Evolutionary conservation across 2,329 filamentous ascomycete species (phyloP), one percentile per base, ranked within the genome.

Genomic region (Neonectria neomacrospora): DNA sequence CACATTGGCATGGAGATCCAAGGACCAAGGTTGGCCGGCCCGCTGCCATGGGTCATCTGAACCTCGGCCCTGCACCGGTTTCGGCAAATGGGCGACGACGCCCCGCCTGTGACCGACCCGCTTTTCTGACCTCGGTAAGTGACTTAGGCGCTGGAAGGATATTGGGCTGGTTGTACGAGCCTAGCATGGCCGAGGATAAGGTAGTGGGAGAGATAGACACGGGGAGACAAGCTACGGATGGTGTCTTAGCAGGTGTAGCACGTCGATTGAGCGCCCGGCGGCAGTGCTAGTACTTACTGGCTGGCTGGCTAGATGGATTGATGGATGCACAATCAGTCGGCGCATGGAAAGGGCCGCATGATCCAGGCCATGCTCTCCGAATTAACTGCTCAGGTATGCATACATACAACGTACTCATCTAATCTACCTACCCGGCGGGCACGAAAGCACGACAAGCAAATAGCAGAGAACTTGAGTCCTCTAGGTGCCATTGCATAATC

Each of bases 121-220:
- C 66, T 50, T 63, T 62, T 47, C 64, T 52, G 60, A 71, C 72
- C 72, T 74, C 72, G 72, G 72, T 68, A 74, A 74, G 66, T 67
- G 53, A 47, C 47, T 59, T 59, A 61, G 41, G 50, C 51, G 47
- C 42, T 56, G 61, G 50, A 41, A 37, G 52, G 47, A 26, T 50
- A 34, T 32, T 16, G 11, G 26, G 42, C 16, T 47, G 42, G 41
- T 47, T 47, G 22, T 22, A 47, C 26, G 14, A 48, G 45, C 26
- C n/a, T 32, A 50, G 47, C 28, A 18, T 30, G 47, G 28, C 41
- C 20, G 10, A 23, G 44, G 44, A 22, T 16, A 47, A 23, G 42
- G 22, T 22, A 10, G 42, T 23, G 42, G 12, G 20, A 41, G 37
- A n/a, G 37, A 41, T 10, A 18, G 12, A 8, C 7, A 11, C 10